Conservation (phyloP, 2,329 filamentous ascomycete species). For the Fusarium floridanum region DNA sequence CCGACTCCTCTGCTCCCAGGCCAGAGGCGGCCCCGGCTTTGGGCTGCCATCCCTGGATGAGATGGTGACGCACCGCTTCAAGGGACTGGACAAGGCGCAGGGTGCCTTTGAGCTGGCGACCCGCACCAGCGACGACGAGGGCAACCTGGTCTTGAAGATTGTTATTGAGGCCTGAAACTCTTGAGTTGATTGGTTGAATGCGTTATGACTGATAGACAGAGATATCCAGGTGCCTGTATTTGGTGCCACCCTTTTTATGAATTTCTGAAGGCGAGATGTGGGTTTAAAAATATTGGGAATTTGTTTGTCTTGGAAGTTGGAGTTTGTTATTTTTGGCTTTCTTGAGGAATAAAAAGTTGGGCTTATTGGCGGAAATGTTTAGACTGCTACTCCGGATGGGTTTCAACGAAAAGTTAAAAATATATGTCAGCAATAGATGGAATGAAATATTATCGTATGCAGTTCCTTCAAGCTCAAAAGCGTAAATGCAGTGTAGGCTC, state of each 20-base stretch:
- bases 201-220: constrained; percentile 36
- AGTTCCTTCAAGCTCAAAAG: background rate
- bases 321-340: background rate
- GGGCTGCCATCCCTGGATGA: constrained; percentile 74
- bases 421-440: constrained; percentile 1
- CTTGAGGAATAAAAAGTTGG: background rate
- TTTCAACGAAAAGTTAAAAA: background rate
- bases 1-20: constrained; percentile 64
- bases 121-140: constrained; percentile 75
- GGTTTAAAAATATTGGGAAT: constrained; percentile 6
- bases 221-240: constrained; percentile 26
- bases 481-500: background rate
- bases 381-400: background rate
- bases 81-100: constrained; percentile 71
- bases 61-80: constrained; percentile 80
- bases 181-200: constrained; percentile 9
- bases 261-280: constrained; percentile 2
- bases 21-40: constrained; percentile 53
- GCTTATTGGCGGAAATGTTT: background rate
- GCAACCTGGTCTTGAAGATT: constrained; percentile 79
- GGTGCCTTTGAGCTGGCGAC: constrained; percentile 78
- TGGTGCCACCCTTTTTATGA: background rate
- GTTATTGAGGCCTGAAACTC: constrained; percentile 67
- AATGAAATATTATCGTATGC: background rate
- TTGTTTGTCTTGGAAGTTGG: background rate